A percentile compares a stretch with the other conserved stretches of the same genome.
phyloP scores from a whole-genome alignment of 2,329 filamentous ascomycete genomes.

The Canariomyces notabilis region DNA sequence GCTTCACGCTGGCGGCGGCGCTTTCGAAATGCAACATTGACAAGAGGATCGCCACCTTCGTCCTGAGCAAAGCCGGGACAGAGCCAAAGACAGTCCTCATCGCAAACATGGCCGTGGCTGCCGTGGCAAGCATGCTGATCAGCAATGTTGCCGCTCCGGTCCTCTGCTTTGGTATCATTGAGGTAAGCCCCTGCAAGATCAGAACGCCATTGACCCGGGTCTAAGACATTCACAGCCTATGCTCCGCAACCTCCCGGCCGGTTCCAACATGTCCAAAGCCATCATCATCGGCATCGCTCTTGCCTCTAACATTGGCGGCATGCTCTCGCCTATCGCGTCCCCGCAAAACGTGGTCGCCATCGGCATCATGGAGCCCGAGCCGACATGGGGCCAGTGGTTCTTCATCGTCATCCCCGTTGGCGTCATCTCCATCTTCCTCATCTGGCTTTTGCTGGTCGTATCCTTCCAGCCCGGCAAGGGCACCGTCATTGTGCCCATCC shows the following conservation, averaged over 20 bases:
- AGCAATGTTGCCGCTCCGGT: slow-evolving; percentile 97
- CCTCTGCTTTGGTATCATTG: slow-evolving; percentile 94
- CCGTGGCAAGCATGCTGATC: slow-evolving; percentile 98
- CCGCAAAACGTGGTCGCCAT: slow-evolving; percentile 96
- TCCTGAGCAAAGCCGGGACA: slow-evolving; percentile 93
- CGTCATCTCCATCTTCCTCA: slow-evolving; percentile 77
- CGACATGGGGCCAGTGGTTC: slow-evolving; percentile 95
- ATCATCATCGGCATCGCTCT: slow-evolving; percentile 93
- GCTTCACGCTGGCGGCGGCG: slow-evolving; percentile 92
- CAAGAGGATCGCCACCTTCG: slow-evolving; percentile 92
- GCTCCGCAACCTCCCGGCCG: slow-evolving; percentile 83
- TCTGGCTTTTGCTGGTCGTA: slow-evolving; percentile 80
- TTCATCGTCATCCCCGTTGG: slow-evolving; percentile 93
- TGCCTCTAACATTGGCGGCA: slow-evolving; percentile 91
- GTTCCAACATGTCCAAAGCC: slow-evolving; percentile 90
- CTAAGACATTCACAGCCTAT: slow-evolving; percentile 54
- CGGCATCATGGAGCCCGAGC: slow-evolving; percentile 87
- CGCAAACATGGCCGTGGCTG: slow-evolving; percentile 98
- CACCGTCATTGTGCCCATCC: slow-evolving; percentile 86
- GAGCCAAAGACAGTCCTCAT: slow-evolving; percentile 81
- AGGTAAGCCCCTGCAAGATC: slow-evolving; percentile 47
- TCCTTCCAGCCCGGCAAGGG: slow-evolving; percentile 82
- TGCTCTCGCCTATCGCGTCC: slow-evolving; percentile 93
- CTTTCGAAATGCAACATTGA: slow-evolving; percentile 97
- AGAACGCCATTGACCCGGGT: slow-evolving; percentile 3